Base-by-base conservation (phyloP, 495 filamentous ascomycete genomes). In the Eremomyces bilateralis region DNA sequence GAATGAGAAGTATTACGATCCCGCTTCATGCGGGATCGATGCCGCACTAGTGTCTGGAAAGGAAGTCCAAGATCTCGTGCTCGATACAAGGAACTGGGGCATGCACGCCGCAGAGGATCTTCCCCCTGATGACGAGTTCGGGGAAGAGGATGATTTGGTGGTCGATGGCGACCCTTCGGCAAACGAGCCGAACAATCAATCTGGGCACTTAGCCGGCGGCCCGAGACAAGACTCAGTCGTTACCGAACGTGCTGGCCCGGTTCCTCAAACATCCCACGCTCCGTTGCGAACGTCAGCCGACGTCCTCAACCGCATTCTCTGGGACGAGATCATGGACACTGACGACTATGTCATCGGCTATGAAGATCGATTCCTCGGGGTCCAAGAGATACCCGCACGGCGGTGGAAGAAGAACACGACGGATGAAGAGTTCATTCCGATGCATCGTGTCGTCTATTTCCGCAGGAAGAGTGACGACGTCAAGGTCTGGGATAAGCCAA, bases 341-440 rank as follows among this genome's bases (percentile, higher is more conserved):
- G 43, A 47, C n/a, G 64, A 83, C 33, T 82, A 68, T 47, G 42
- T 80, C 4, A 64, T 85, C 29, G 80, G 73, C 0, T 84, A 84
- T 41, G 62, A 74, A 35, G 80, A 88, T 44, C 62, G 80, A 10
- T 83, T 81, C 37, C 41, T 64, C 5, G 78, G 76, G 0, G 56
- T 59, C 6, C 59, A 65, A 44, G 77, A 84, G 51, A 65, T 69
- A 35, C 46, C 55, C 4, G 51, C 81, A 5, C 63, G 62, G 31
- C 56, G 58, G 20, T 85, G 80, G 78, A 78, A 74, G 53, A 65
- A 54, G 15, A 79, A 85, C 39, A 60, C 69, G 29, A 84, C 76
- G 18, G 73, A 85, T 41, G 73, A 85, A 43, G 80, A 84, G 40
- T 85, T 82, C 45, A 84, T 85, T 42, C 80, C 80, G 4, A 65